Percentiles rank a stretch among this genome's conserved stretches.
These are phyloP conservation scores for Colletotrichum trifolii DNA, from an alignment of 2,329 filamentous ascomycete genomes.

Conservation along the genomic window DNA sequence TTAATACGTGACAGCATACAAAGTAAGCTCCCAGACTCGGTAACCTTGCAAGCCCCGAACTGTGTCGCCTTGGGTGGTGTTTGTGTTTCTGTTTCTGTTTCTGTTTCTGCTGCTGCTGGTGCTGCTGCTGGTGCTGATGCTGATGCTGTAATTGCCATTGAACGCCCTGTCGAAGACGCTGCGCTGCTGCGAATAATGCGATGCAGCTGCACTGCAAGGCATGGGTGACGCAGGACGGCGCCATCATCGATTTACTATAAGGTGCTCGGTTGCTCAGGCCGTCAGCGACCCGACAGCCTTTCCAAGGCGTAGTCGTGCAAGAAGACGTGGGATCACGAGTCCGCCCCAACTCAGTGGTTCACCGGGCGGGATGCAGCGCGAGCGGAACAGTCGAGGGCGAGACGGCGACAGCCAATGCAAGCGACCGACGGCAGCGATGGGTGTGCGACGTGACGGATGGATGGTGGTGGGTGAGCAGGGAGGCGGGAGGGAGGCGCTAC, in stretches of 20 bases:
- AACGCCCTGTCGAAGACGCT: neutral
- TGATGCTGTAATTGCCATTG: neutral
- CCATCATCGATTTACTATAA: neutral
- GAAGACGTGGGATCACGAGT: slow-evolving; percentile 10
- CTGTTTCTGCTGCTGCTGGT: too few relatives aligned
- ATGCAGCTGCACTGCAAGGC: neutral
- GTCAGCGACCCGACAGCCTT: slow-evolving; percentile 10
- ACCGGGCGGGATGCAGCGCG: slow-evolving; percentile 7
- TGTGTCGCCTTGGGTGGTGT: too few relatives aligned
- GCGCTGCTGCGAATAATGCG: too few relatives aligned
- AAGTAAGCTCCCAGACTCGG: slow-evolving; percentile 12
- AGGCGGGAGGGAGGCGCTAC: too few relatives aligned
- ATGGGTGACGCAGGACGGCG: slow-evolving; percentile 2
- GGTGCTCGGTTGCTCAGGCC: neutral
- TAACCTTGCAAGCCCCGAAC: slow-evolving; percentile 20
- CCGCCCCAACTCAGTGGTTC: slow-evolving; percentile 23
- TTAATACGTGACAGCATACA: too few relatives aligned
- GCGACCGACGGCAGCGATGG: slow-evolving; percentile 9
- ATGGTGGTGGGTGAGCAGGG: too few relatives aligned
- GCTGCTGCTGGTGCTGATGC: too few relatives aligned
- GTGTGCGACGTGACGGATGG: neutral
- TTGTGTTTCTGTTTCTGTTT: too few relatives aligned
- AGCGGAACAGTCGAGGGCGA: slow-evolving; percentile 16
- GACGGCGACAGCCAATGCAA: neutral
- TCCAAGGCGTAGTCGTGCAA: neutral